These are phyloP conservation scores for Penstemon newberryi DNA, from an alignment of 257 asterid species.

Conservation along the genomic window DNA sequence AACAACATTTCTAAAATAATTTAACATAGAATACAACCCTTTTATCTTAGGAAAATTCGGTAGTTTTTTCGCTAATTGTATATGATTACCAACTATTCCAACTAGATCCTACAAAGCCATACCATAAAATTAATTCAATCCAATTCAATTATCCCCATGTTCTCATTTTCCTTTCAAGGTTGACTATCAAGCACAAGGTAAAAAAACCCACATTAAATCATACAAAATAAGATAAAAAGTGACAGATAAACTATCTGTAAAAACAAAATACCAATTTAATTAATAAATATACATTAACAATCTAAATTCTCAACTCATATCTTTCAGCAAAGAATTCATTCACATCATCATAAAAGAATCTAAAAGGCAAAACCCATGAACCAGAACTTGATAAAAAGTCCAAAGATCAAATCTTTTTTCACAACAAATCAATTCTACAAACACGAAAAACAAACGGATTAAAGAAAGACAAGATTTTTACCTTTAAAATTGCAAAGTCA, in stretches of 20 bases:
- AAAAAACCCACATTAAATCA: neutral
- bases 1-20: neutral
- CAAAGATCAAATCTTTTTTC: constrained; percentile 2
- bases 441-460: constrained; percentile 6
- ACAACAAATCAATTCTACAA: constrained; percentile 16
- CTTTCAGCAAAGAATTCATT: constrained; percentile 21
- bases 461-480: constrained; percentile 10
- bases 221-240: neutral
- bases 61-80: too few species aligned
- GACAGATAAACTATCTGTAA: neutral
- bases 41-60: too few species aligned
- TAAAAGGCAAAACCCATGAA: constrained; percentile 26
- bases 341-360: constrained; percentile 13
- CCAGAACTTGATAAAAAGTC: constrained; percentile 21
- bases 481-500: constrained; percentile 27
- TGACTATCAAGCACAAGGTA: neutral
- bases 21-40: too few species aligned
- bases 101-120: neutral
- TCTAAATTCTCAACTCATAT: neutral
- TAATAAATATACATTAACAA: too few species aligned
- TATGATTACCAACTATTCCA: constrained; percentile 1
- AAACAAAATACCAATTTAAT: neutral
- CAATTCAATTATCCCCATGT: constrained; percentile 5
- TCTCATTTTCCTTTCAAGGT: constrained; percentile 3
- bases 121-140: too few species aligned